phyloP scores from a whole-genome alignment of 2,329 filamentous ascomycete genomes.

The Clarireedia monteithiana region DNA sequence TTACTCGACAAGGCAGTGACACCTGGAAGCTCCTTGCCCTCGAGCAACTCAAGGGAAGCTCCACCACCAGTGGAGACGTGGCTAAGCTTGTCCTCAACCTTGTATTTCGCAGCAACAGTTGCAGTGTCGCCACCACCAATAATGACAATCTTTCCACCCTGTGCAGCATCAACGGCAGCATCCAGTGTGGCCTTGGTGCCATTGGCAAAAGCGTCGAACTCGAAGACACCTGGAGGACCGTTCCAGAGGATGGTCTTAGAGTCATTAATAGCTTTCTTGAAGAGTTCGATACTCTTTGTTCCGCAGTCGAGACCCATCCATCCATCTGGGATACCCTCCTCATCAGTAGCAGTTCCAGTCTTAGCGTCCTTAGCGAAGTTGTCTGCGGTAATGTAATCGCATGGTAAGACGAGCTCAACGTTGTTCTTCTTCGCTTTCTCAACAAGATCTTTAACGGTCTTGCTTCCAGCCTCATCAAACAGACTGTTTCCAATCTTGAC shows the following conservation, averaged over 20 bases:
- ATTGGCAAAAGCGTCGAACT: constrained; percentile 88
- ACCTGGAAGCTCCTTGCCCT: constrained; percentile 96
- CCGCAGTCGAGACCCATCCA: constrained; percentile 98
- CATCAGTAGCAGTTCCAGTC: constrained; percentile 74
- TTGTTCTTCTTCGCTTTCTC: constrained; percentile 96
- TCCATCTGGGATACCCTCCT: constrained; percentile 85
- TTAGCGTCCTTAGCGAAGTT: constrained; percentile 85
- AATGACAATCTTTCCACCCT: constrained; percentile 90
- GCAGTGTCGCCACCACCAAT: constrained; percentile 98
- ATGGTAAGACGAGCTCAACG: constrained; percentile 89
- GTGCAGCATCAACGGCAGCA: constrained; percentile 72
- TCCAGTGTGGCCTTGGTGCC: constrained; percentile 91
- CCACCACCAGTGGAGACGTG: constrained; percentile 97
- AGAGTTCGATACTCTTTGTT: constrained; percentile 78
- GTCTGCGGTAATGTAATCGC: constrained; percentile 93
- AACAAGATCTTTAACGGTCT: constrained; percentile 80
- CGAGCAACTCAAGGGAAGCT: constrained; percentile 88
- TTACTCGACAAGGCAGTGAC: constrained; percentile 82
- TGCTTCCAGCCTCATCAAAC: constrained; percentile 88
- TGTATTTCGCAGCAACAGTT: constrained; percentile 95
- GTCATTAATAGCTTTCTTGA: constrained; percentile 77
- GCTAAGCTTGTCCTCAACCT: constrained; percentile 91
- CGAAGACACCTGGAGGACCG: constrained; percentile 93
- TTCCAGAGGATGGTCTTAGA: constrained; percentile 99
- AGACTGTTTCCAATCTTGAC: constrained; percentile 85